Conservation (phyloP, 2,329 filamentous ascomycete genomes). For the Neofusicoccum ribis region DNA sequence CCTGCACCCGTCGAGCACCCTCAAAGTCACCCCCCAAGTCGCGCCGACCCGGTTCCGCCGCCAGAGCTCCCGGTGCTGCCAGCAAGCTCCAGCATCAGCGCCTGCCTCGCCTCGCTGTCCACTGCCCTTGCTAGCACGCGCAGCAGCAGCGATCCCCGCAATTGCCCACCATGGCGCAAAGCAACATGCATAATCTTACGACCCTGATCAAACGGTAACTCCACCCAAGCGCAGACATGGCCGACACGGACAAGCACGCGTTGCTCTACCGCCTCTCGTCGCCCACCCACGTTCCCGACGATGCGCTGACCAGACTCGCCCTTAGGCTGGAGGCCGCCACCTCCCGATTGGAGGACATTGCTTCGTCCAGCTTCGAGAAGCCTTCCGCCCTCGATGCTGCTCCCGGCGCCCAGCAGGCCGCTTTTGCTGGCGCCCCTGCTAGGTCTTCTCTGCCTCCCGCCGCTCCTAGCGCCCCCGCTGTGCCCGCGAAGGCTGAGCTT, state of each 20-base stretch:
- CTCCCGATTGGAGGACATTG: constrained; percentile 93
- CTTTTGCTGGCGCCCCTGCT: constrained; percentile 25
- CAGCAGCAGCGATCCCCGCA: constrained; percentile 24
- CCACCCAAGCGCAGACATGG: constrained; percentile 23
- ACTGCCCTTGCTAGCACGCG: constrained; percentile 21
- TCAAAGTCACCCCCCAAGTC: background rate
- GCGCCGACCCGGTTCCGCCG: constrained; percentile 6
- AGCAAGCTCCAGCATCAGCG: constrained; percentile 12
- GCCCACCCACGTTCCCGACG: constrained; percentile 32
- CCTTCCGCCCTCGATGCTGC: constrained; percentile 44
- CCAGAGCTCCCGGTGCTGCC: background rate
- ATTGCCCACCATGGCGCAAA: constrained; percentile 63
- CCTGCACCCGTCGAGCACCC: background rate
- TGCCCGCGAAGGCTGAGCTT: constrained; percentile 29
- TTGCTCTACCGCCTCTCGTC: constrained; percentile 23
- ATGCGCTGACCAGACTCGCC: constrained; percentile 51
- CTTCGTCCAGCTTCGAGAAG: constrained; percentile 66
- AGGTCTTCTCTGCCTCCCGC: constrained; percentile 28
- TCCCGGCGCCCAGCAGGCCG: constrained; percentile 38
- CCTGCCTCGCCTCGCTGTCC: constrained; percentile 24
- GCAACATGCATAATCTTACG: constrained; percentile 93
- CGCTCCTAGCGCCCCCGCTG: constrained; percentile 28
- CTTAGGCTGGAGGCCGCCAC: constrained; percentile 93
- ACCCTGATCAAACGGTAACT: constrained; percentile 96
- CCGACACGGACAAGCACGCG: constrained; percentile 20